These are phyloP conservation scores for Pisolithus microcarpus DNA, from an alignment of 768 basidiomycete species.

Conservation along the genomic window DNA sequence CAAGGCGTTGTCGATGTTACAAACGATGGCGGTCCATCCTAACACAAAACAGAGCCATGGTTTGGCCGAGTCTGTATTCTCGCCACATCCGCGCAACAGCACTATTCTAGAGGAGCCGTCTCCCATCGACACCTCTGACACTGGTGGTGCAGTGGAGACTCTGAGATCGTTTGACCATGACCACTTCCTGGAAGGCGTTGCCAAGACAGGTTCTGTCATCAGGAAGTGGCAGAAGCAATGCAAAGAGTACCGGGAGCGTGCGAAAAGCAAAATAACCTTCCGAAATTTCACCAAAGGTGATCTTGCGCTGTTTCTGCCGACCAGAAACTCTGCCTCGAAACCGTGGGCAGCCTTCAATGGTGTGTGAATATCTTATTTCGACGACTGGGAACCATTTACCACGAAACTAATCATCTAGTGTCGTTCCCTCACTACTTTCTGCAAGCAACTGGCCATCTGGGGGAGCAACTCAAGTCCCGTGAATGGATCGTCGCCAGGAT, in stretches of 20 bases:
- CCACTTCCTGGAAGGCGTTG: slow-evolving; percentile 74
- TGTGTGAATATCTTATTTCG: slow-evolving; percentile 27
- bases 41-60: slow-evolving; percentile 34
- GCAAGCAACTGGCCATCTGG: slow-evolving; percentile 76
- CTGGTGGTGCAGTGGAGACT: slow-evolving; percentile 57
- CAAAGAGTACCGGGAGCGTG: slow-evolving; percentile 91
- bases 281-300: slow-evolving; percentile 94
- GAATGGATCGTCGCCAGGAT: slow-evolving; percentile 97
- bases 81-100: slow-evolving; percentile 42
- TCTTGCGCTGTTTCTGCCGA: slow-evolving; percentile 91
- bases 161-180: slow-evolving; percentile 77
- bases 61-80: slow-evolving; percentile 45
- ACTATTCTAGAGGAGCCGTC: slow-evolving; percentile 54
- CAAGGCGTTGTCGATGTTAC: slow-evolving; percentile 59
- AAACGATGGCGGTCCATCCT: slow-evolving; percentile 48
- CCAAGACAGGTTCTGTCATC: slow-evolving; percentile 77
- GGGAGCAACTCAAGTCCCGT: slow-evolving; percentile 81
- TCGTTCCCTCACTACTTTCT: slow-evolving; percentile 98
- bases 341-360: slow-evolving; percentile 99
- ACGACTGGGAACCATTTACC: too few relatives aligned
- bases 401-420: slow-evolving; percentile 39
- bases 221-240: slow-evolving; percentile 98
- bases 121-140: slow-evolving; percentile 75
- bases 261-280: slow-evolving; percentile 94
- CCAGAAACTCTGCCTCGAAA: slow-evolving; percentile 85